A percentile compares a stretch with the other conserved stretches of the same genome.
phyloP scores from a whole-genome alignment of 768 basidiomycete genomes.

The Lentinula boryana region DNA sequence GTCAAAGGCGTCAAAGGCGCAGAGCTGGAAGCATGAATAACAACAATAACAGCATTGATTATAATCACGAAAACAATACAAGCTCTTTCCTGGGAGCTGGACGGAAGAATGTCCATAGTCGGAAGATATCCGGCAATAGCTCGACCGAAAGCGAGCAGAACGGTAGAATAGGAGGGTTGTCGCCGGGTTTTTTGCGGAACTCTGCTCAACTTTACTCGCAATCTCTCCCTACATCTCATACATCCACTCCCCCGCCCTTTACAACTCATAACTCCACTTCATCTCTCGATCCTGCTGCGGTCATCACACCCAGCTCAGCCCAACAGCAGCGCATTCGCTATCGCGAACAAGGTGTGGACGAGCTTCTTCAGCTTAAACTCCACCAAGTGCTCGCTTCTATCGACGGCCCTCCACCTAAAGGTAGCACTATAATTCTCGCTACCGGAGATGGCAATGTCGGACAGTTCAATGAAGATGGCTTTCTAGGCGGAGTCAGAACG shows the following conservation, averaged over 20 bases:
- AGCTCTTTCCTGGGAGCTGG: slow-evolving; percentile 5
- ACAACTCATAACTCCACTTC: not conserved
- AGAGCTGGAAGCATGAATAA: slow-evolving; percentile 10
- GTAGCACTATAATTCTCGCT: slow-evolving; percentile 82
- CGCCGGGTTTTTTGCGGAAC: slow-evolving; percentile 19
- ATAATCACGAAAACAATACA: not conserved
- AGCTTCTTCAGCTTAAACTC: slow-evolving; percentile 88
- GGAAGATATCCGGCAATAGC: slow-evolving; percentile 24
- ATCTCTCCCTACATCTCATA: slow-evolving; percentile 8
- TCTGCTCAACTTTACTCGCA: slow-evolving; percentile 15
- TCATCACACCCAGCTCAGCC: slow-evolving; percentile 11
- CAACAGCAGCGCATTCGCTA: slow-evolving; percentile 46
- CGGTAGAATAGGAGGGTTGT: slow-evolving; percentile 17
- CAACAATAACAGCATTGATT: not conserved
- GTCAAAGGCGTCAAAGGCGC: slow-evolving; percentile 6
- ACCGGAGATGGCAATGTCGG: slow-evolving; percentile 93
- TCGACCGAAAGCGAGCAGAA: slow-evolving; percentile 23
- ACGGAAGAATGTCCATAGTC: slow-evolving; percentile 19
- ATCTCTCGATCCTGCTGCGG: slow-evolving; percentile 9
- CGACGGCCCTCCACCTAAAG: slow-evolving; percentile 53
- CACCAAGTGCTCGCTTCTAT: slow-evolving; percentile 76
- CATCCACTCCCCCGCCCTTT: not conserved
- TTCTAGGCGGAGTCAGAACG: slow-evolving; percentile 79
- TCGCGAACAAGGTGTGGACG: slow-evolving; percentile 93
- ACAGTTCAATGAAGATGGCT: slow-evolving; percentile 91